Conservation (phyloP, 225 moss, liverwort and hornwort genomes). For the Physcomitrellopsis africana region DNA sequence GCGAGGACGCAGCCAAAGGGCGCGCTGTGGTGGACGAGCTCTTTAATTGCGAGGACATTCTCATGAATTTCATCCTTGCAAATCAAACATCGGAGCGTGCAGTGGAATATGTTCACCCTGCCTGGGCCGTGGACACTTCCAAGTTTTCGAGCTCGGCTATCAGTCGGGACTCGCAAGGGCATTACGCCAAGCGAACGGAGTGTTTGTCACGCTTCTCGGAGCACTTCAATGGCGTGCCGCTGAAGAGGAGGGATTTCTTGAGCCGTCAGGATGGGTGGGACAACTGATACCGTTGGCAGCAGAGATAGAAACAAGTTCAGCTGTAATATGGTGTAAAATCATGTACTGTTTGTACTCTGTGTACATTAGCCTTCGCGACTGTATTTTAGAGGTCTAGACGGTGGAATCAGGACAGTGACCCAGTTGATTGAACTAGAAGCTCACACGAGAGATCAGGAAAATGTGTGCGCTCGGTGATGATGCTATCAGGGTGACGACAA, state of each 20-base stretch:
- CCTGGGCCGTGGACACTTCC: conserved; percentile 91
- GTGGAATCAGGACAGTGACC: conserved; percentile 15
- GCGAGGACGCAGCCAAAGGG: conserved; percentile 49
- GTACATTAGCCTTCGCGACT: conserved; percentile 36
- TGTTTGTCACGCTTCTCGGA: conserved; percentile 66
- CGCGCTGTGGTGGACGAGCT: conserved; percentile 79
- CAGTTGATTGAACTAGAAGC: conserved; percentile 12
- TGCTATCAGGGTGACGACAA: too few relatives aligned
- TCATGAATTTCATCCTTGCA: conserved; percentile 87
- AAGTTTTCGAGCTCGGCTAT: conserved; percentile 81
- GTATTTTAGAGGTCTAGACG: not conserved
- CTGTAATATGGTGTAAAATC: conserved; percentile 35
- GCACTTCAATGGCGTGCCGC: conserved; percentile 59
- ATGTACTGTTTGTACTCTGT: conserved; percentile 24
- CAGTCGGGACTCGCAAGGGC: conserved; percentile 76
- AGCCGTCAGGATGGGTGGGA: conserved; percentile 87
- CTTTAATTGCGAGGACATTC: conserved; percentile 94
- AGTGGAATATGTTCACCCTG: conserved; percentile 84
- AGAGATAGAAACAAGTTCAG: conserved; percentile 3
- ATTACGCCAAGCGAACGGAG: conserved; percentile 73
- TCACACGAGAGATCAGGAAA: not conserved
- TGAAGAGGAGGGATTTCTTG: conserved; percentile 71
- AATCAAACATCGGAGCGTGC: conserved; percentile 53
- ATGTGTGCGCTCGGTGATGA: too few relatives aligned
- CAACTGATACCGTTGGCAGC: conserved; percentile 36